Percentiles rank a stretch among this genome's conserved stretches.
Evolutionary conservation across 305 asterid species (phyloP).

Genomic region (Rubia balearica): DNA sequence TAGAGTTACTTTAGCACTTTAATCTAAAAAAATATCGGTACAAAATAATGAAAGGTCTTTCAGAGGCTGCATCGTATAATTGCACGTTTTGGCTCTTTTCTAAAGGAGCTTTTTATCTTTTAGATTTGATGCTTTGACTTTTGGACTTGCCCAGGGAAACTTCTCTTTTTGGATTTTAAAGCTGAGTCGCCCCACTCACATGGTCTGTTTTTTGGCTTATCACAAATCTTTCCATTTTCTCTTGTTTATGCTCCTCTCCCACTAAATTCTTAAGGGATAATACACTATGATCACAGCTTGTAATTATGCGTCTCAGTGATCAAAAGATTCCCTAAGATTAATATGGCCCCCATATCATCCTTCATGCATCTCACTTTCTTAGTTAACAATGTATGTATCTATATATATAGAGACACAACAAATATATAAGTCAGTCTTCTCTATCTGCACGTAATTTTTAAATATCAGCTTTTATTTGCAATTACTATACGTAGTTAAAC

Average conservation of each 20-base stretch:
- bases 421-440: too few relatives aligned
- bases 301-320: constrained; percentile 10
- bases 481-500: too few relatives aligned
- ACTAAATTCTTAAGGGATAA: neutral
- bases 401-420: too few relatives aligned
- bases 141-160: constrained; percentile 36
- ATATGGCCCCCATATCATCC: constrained; percentile 25
- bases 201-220: constrained; percentile 34
- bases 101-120: constrained; percentile 24
- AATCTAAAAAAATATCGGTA: too few relatives aligned
- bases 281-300: neutral
- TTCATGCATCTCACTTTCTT: constrained; percentile 14
- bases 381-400: too few relatives aligned
- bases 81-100: constrained; percentile 27
- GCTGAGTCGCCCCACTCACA: constrained; percentile 39
- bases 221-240: constrained; percentile 11
- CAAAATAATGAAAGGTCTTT: neutral
- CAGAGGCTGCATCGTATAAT: constrained; percentile 16
- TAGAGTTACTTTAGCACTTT: too few relatives aligned
- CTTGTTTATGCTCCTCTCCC: neutral
- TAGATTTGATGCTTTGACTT: constrained; percentile 53
- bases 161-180: constrained; percentile 35
- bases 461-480: too few relatives aligned
- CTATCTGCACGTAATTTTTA: too few relatives aligned
- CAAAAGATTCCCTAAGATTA: constrained; percentile 26